Conservation (phyloP, 805 yeast genomes). For the Metschnikowia kunwiensis region DNA sequence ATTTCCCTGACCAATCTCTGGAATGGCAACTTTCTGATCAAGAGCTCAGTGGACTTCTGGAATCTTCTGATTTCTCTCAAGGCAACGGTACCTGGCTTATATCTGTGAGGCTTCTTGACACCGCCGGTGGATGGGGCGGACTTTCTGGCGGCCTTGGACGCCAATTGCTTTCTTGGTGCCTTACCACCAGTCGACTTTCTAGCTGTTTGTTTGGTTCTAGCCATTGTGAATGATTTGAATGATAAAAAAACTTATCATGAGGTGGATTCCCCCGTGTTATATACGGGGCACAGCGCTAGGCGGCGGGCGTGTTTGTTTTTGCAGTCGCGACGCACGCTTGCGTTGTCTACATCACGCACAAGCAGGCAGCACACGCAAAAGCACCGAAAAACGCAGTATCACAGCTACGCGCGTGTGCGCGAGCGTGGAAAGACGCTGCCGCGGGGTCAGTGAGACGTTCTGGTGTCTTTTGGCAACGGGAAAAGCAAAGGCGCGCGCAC, state of each 20-base stretch:
- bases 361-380: conserved; percentile 1
- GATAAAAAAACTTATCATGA: not conserved
- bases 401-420: conserved; percentile 7
- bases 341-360: not conserved
- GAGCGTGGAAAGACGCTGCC: conserved; percentile 1
- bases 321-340: conserved; percentile 4
- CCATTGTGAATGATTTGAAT: conserved; percentile 46
- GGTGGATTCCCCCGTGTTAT: conserved; percentile 7
- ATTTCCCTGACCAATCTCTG: conserved; percentile 96
- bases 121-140: conserved; percentile 91
- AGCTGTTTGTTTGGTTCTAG: conserved; percentile 92
- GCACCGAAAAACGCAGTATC: conserved; percentile 3
- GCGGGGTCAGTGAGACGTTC: not conserved
- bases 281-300: conserved; percentile 7
- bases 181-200: conserved; percentile 96
- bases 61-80: conserved; percentile 96
- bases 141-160: conserved; percentile 90
- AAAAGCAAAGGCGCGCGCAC: conserved; percentile 1
- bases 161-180: conserved; percentile 92
- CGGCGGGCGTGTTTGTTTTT: conserved; percentile 5
- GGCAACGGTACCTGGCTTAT: conserved; percentile 96
- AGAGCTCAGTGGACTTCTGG: conserved; percentile 92
- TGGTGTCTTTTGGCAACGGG: conserved; percentile 1
- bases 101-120: conserved; percentile 94
- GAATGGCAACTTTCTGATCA: conserved; percentile 95